Conservation (phyloP, 2,329 filamentous ascomycete genomes). For the Cyphellophora europaea region DNA sequence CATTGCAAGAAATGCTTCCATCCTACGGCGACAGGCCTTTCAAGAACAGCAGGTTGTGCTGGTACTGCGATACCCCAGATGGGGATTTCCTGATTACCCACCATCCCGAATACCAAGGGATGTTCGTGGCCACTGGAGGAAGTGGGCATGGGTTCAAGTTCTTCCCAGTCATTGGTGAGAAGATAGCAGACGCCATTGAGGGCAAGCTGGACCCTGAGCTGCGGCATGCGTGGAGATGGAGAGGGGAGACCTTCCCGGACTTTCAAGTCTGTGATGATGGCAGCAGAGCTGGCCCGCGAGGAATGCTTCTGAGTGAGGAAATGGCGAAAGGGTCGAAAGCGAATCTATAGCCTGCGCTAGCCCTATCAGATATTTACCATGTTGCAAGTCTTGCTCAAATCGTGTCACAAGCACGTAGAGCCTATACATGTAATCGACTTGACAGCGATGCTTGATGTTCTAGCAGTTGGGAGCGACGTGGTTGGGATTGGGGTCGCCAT, state of each 20-base stretch:
- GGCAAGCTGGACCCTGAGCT: constrained; percentile 33
- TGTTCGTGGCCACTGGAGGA: constrained; percentile 44
- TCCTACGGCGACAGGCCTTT: constrained; percentile 51
- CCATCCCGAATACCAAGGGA: constrained; percentile 46
- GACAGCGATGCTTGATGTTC: too few relatives aligned
- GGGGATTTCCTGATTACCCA: constrained; percentile 64
- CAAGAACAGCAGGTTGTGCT: constrained; percentile 56
- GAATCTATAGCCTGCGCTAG: constrained; percentile 2
- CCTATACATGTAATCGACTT: too few relatives aligned
- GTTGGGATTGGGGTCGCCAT: too few relatives aligned
- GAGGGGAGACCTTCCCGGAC: constrained; percentile 10
- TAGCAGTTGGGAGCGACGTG: too few relatives aligned
- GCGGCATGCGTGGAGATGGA: constrained; percentile 34
- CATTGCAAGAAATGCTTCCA: constrained; percentile 48
- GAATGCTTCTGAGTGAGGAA: constrained; percentile 32
- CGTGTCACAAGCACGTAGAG: too few relatives aligned
- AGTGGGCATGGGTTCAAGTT: constrained; percentile 59
- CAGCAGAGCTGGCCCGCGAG: constrained; percentile 31
- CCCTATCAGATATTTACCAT: too few relatives aligned
- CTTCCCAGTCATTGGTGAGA: constrained; percentile 53
- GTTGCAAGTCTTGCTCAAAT: too few relatives aligned
- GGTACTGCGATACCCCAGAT: constrained; percentile 66
- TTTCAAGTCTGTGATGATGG: constrained; percentile 23
- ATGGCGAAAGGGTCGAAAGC: constrained; percentile 12
- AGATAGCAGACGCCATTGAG: constrained; percentile 38